Evolutionary conservation across 495 filamentous ascomycete species (phyloP).

Genomic region (Xylaria venustula): DNA sequence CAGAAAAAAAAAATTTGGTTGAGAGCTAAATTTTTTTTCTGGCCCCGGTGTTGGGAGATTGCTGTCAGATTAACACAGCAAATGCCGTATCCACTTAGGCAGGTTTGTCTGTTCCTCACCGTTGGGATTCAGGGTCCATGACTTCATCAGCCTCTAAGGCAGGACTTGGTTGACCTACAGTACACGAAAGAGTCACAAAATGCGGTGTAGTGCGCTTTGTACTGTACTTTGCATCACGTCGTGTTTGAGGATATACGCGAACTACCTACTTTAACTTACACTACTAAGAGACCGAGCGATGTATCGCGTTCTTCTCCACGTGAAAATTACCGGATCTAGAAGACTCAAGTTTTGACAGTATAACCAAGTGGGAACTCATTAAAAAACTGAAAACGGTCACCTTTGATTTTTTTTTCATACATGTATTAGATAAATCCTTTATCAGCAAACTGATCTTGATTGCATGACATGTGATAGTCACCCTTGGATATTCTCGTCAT

Average conservation of each 20-base stretch:
- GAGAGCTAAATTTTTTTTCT: constrained; percentile 5
- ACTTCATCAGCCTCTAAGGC: background rate
- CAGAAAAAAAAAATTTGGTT: background rate
- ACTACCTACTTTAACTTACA: background rate
- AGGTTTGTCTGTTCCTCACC: background rate
- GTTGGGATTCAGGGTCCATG: constrained; percentile 15
- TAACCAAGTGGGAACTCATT: background rate
- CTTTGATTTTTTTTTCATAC: too few species aligned
- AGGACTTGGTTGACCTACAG: background rate
- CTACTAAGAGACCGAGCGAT: background rate
- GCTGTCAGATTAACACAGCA: constrained; percentile 4
- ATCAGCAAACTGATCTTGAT: background rate
- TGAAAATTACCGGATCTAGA: background rate
- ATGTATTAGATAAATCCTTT: background rate
- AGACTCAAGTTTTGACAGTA: background rate
- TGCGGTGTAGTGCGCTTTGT: constrained; percentile 8
- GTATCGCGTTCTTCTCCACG: background rate
- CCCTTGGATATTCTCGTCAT: too few species aligned
- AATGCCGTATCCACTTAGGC: constrained; percentile 5
- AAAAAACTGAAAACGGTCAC: background rate
- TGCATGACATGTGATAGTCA: background rate
- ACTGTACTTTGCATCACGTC: background rate
- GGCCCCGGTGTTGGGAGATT: constrained; percentile 9
- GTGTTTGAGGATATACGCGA: too few species aligned
- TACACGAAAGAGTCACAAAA: constrained; percentile 8